These are phyloP conservation scores for Neurospora sublineolata DNA, from an alignment of 495 filamentous ascomycete genomes.

Conservation along the genomic window DNA sequence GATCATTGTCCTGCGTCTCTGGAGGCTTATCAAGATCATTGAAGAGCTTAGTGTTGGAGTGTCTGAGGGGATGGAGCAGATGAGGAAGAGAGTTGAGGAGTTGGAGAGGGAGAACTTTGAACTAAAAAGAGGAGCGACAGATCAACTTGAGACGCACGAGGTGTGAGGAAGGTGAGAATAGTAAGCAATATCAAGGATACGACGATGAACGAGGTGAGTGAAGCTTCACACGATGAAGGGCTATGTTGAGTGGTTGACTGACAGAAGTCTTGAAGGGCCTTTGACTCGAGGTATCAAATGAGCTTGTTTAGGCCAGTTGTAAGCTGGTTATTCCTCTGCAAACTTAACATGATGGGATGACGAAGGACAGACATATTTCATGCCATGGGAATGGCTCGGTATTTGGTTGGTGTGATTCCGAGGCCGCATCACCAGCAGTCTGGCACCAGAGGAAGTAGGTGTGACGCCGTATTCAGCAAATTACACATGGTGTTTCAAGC, in stretches of 20 bases:
- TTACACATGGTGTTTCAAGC: neutral
- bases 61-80: constrained; percentile 32
- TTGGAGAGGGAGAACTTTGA: constrained; percentile 9
- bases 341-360: neutral
- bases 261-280: neutral
- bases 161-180: neutral
- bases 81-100: constrained; percentile 6
- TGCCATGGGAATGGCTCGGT: neutral
- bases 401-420: neutral
- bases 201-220: neutral
- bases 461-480: neutral
- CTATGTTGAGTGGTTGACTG: neutral
- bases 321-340: neutral
- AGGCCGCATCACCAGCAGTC: neutral
- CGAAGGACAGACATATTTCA: neutral
- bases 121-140: neutral
- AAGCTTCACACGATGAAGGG: neutral
- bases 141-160: neutral
- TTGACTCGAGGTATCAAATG: neutral
- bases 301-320: neutral
- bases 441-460: neutral
- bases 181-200: neutral
- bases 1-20: constrained; percentile 51
- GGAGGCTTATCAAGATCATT: constrained; percentile 58
- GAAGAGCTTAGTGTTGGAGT: constrained; percentile 52